phyloP scores from a whole-genome alignment of 2,329 filamentous ascomycete species.

The Ampelomyces quisqualis region DNA sequence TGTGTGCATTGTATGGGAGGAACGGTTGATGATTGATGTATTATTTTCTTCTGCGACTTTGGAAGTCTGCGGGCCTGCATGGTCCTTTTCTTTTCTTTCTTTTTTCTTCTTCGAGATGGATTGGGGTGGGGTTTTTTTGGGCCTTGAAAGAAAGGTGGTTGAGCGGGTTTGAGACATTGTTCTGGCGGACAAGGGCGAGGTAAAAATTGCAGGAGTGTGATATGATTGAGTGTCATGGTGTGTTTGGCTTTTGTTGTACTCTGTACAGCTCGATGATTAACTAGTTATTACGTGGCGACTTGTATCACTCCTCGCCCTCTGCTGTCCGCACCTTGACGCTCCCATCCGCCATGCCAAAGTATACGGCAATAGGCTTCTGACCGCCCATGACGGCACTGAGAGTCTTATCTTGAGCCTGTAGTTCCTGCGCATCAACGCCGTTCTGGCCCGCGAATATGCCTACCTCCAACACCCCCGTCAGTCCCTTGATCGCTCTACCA shows the following conservation, averaged over 20 bases:
- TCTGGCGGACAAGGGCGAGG: no score
- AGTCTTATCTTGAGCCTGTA: slow-evolving; percentile 32
- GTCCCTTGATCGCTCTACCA: slow-evolving; percentile 71
- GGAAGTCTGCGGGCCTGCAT: slow-evolving; percentile 14
- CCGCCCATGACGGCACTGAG: slow-evolving; percentile 55
- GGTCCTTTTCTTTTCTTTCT: slow-evolving; percentile 10
- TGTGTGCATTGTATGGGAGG: no score
- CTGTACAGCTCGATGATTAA: no score
- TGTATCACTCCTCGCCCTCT: slow-evolving; percentile 27
- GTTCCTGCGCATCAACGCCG: slow-evolving; percentile 65
- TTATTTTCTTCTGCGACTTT: slow-evolving; percentile 15
- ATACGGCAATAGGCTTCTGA: slow-evolving; percentile 89
- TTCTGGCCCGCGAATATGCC: slow-evolving; percentile 86
- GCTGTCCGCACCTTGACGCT: slow-evolving; percentile 44
- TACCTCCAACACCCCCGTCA: slow-evolving; percentile 87
- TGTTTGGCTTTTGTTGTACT: no score
- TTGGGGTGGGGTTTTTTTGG: background rate
- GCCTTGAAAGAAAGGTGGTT: background rate
- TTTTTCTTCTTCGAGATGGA: background rate
- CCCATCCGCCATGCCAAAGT: slow-evolving; percentile 81
- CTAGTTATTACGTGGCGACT: no score
- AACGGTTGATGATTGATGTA: background rate
- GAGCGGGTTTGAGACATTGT: background rate
- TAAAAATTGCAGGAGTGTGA: no score
- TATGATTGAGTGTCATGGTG: no score